These are phyloP conservation scores for Fusarium redolens DNA, from an alignment of 2,329 filamentous ascomycete genomes.

Conservation along the genomic window DNA sequence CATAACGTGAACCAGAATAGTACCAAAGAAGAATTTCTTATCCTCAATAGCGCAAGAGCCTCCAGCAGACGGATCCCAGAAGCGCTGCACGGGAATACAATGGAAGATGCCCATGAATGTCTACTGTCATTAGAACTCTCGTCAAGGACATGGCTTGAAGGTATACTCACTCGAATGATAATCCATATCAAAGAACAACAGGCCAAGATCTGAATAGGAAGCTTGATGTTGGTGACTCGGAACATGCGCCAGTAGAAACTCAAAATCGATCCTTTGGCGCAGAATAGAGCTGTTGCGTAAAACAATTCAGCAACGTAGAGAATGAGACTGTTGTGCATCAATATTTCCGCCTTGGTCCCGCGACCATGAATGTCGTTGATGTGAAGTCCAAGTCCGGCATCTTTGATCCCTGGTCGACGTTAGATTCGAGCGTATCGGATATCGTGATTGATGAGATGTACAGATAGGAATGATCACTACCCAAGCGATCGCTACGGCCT, in stretches of 20 bases:
- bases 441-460: neutral
- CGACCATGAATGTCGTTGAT: constrained; percentile 21
- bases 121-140: neutral
- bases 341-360: constrained; percentile 1
- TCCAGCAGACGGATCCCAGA: constrained; percentile 27
- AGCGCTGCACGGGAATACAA: constrained; percentile 28
- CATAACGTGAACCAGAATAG: constrained; percentile 45
- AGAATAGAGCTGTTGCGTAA: constrained; percentile 45
- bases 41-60: constrained; percentile 39
- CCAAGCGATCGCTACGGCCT: constrained; percentile 33
- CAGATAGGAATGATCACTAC: constrained; percentile 29
- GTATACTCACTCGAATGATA: constrained; percentile 40
- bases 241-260: constrained; percentile 50
- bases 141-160: rapidly evolving
- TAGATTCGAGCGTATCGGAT: neutral
- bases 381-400: constrained; percentile 26
- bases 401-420: constrained; percentile 22
- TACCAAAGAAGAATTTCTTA: constrained; percentile 50
- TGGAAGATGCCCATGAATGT: constrained; percentile 36
- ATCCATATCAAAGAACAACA: constrained; percentile 43
- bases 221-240: constrained; percentile 39
- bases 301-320: constrained; percentile 42
- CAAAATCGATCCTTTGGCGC: constrained; percentile 45
- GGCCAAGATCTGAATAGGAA: constrained; percentile 44
- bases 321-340: constrained; percentile 15